Evolutionary conservation across 805 yeast genomes (phyloP), one percentile per base, ranked within the genome.

Genomic region (Schwanniomyces sp.): DNA sequence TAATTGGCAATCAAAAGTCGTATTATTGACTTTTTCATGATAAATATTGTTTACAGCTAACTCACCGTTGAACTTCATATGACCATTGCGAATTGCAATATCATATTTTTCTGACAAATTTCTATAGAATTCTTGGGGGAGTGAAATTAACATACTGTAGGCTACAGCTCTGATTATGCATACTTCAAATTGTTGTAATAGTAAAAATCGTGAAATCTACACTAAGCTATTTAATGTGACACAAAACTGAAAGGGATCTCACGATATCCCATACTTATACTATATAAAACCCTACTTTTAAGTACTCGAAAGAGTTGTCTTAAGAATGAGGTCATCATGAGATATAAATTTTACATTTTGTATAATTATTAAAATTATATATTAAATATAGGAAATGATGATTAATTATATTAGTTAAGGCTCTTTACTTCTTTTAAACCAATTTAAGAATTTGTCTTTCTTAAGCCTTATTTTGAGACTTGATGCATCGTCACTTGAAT

Each of bases 51-150:
- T 57, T 2, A 59, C 55, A 21, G 68, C 71, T 9, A 75, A 62
- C 1, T 83, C 72, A 11, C 81, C 82, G 27, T 81, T 75, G 63
- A 79, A 83, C 26, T 74, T 59, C 36, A 87, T 67, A 32, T 74
- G 63, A 0, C 80, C 80, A 29, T 62, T 57, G 8, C 63, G 61
- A 2, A 75, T 54, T 0, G 91, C 92, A 7, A 59, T 58, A 1
- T 75, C 67, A 60, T 79, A 85, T 40, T 69, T 76, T 3, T 57
- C 52, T 7, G 62, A 47, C 36, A 81, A 61, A 11, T 55, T 46
- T 9, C 68, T 57, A 9, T 55, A 53, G 45, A 82, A 71, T 46
- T 75, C 59, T 1, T 57, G 63, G 18, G 81, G 78, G 5, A 78
- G 51, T 7, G 50, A 48, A 45, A 49, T 57, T 17, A 50, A 50